Evolutionary conservation across 164 flowering plant species (phyloP).

Genomic region (Amborella trichopoda): DNA sequence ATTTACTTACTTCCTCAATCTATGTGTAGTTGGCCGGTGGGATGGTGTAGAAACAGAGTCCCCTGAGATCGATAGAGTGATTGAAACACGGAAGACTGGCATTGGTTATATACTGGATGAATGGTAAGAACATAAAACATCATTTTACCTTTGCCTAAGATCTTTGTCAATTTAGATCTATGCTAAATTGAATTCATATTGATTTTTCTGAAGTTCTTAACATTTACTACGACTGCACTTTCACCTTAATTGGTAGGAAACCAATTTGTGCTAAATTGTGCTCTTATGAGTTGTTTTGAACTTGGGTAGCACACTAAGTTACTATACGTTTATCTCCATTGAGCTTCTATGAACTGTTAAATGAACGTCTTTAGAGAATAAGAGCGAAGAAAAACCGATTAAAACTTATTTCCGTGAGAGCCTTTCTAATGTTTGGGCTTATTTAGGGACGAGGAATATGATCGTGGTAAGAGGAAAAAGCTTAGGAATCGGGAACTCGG

Average conservation of each 20-base stretch:
- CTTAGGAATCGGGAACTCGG: constrained; percentile 18
- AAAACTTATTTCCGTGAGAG: background rate
- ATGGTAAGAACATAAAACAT: constrained; percentile 38
- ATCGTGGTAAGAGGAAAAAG: constrained; percentile 82
- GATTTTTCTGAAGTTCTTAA: background rate
- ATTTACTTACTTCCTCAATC: constrained; percentile 3
- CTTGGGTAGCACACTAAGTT: background rate
- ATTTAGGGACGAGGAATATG: constrained; percentile 85
- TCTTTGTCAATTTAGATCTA: background rate
- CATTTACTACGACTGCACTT: background rate
- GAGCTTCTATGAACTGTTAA: background rate
- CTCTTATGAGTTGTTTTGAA: no score
- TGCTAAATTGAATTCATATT: background rate
- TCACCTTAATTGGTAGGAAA: background rate
- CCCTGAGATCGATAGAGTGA: constrained; percentile 7
- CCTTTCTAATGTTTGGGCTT: background rate
- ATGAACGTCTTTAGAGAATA: background rate
- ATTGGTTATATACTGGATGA: constrained; percentile 81
- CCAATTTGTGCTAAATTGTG: no score
- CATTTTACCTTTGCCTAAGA: background rate
- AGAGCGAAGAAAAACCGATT: no score
- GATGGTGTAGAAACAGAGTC: constrained; percentile 32
- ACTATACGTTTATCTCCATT: background rate
- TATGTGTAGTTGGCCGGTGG: constrained; percentile 68
- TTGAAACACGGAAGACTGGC: constrained; percentile 11